Conservation (phyloP, 257 asterid species). For the Solanum corneliomulleri region DNA sequence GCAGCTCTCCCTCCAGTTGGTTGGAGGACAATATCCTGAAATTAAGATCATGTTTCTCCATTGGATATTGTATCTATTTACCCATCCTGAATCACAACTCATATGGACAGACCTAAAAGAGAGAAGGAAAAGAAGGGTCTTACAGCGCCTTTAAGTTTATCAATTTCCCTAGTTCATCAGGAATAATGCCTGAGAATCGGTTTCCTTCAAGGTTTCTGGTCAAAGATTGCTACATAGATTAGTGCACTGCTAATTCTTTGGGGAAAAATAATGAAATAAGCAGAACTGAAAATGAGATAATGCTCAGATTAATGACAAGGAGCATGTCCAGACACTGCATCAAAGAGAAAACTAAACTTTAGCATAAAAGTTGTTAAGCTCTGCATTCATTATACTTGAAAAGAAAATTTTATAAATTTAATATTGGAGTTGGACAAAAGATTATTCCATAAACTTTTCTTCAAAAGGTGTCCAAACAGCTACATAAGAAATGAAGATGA, state of each 20-base stretch:
- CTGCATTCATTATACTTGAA: not conserved
- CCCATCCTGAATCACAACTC: not conserved
- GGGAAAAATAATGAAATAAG: not conserved
- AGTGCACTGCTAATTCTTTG: not conserved
- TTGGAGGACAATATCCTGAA: conserved; percentile 84
- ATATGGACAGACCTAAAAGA: not conserved
- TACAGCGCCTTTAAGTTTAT: conserved; percentile 49
- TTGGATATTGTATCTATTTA: not conserved
- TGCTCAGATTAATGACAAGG: not conserved
- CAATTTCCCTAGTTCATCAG: conserved; percentile 60
- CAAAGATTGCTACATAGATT: not conserved
- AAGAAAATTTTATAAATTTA: not conserved
- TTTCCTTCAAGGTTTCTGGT: conserved; percentile 78
- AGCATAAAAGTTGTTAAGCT: not conserved
- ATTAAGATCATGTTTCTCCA: conserved; percentile 10
- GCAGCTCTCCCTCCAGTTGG: conserved; percentile 55
- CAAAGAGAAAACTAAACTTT: not conserved
- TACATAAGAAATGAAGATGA: not conserved
- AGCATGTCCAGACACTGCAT: not conserved
- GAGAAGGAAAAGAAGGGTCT: conserved; percentile 15
- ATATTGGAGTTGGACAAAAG: not conserved
- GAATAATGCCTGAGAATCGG: conserved; percentile 64
- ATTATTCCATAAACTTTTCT: not conserved
- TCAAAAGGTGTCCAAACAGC: not conserved
- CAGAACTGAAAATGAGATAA: not conserved